Evolutionary conservation across 257 asterid species (phyloP).

Genomic region (Ehretia macrophylla): DNA sequence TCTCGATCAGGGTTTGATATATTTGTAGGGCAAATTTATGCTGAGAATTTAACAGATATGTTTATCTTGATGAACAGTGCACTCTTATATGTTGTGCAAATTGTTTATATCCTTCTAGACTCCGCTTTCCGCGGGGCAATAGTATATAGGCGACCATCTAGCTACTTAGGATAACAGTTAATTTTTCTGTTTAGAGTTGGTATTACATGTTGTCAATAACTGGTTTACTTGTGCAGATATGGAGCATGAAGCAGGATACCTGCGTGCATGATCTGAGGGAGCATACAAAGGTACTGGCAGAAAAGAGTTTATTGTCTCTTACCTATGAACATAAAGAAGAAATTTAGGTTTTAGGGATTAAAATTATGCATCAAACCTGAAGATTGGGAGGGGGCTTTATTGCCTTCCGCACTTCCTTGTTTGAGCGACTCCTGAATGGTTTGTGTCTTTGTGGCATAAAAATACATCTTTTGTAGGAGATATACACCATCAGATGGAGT

Average conservation of each 20-base stretch:
- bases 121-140: too few relatives aligned
- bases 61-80: not conserved
- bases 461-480: conserved; percentile 55
- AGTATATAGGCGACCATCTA: too few relatives aligned
- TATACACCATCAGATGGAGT: conserved; percentile 97
- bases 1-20: not conserved
- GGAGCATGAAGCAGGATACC: conserved; percentile 81
- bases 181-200: too few relatives aligned
- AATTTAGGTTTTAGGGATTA: too few relatives aligned
- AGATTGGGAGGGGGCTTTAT: too few relatives aligned
- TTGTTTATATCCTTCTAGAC: not conserved
- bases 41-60: not conserved
- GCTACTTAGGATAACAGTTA: too few relatives aligned
- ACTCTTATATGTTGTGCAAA: not conserved
- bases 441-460: conserved; percentile 18
- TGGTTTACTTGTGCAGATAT: conserved; percentile 62
- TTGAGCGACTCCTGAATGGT: conserved; percentile 7
- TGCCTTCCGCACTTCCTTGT: too few relatives aligned
- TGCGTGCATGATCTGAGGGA: conserved; percentile 77
- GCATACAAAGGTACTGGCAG: conserved; percentile 57
- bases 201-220: conserved; percentile 7
- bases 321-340: not conserved
- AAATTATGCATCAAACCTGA: too few relatives aligned
- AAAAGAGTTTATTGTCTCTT: conserved; percentile 8
- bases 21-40: not conserved